Evolutionary conservation across 1,284 basidiomycete genomes (phyloP).

Genomic region (Cryptococcus sp.): DNA sequence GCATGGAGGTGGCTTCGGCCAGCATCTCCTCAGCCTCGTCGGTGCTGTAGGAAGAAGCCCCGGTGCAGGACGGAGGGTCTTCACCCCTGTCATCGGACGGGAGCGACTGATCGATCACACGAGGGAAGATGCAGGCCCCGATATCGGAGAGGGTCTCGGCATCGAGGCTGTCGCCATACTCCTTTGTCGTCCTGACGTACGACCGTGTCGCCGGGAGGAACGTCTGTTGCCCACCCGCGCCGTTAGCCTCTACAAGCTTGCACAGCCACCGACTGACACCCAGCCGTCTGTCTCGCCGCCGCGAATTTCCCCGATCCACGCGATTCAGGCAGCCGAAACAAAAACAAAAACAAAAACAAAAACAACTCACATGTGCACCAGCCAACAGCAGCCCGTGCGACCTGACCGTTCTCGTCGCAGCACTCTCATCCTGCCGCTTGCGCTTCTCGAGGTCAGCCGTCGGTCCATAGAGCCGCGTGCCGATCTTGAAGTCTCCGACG

Average conservation of each 20-base stretch:
- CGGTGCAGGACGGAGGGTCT: too few relatives aligned
- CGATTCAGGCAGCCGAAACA: too few relatives aligned
- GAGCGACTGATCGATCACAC: neutral
- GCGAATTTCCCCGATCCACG: too few relatives aligned
- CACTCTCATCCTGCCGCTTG: neutral
- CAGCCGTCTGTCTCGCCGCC: too few relatives aligned
- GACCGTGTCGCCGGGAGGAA: neutral
- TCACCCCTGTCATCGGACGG: too few relatives aligned
- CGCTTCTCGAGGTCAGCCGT: constrained; percentile 2
- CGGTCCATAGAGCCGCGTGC: neutral
- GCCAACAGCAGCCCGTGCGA: neutral
- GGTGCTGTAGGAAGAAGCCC: too few relatives aligned
- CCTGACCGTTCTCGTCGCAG: neutral
- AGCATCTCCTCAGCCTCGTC: too few relatives aligned
- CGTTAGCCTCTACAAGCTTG: too few relatives aligned
- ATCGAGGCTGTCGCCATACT: constrained; percentile 1
- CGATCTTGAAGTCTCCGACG: constrained; percentile 9
- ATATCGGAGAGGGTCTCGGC: constrained; percentile 5
- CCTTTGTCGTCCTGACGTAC: neutral
- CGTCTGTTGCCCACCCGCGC: neutral
- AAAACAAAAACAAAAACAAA: neutral
- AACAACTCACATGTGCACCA: constrained; percentile 8
- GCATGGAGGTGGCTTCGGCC: too few relatives aligned
- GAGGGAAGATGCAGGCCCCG: constrained; percentile 7
- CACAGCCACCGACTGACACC: constrained; percentile 4